Conservation (phyloP, 2,329 filamentous ascomycete species). For the Beauveria caledonica region DNA sequence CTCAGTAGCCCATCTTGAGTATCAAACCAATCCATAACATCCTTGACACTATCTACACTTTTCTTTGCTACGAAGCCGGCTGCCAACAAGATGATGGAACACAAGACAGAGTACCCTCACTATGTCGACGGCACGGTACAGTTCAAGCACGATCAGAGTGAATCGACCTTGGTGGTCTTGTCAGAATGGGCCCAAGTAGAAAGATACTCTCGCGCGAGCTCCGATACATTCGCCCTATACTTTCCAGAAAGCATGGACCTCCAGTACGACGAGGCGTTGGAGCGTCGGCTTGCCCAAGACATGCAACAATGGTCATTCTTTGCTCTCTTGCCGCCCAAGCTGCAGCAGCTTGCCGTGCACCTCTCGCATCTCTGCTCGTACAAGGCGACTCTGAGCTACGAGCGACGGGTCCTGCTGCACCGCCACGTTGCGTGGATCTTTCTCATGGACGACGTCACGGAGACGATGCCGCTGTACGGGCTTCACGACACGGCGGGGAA, state of each 20-base stretch:
- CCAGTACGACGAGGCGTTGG: background rate
- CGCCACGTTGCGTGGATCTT: constrained; percentile 7
- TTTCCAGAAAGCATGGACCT: background rate
- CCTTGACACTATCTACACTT: too few species aligned
- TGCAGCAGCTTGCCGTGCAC: background rate
- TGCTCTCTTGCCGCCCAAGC: constrained; percentile 23
- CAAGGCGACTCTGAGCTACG: background rate
- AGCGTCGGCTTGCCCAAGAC: background rate
- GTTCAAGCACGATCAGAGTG: background rate
- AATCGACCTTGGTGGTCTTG: background rate
- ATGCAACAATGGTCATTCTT: constrained; percentile 28
- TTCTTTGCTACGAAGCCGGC: background rate
- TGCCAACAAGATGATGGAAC: background rate
- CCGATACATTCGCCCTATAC: background rate
- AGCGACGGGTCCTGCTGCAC: constrained; percentile 4
- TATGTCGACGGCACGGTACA: background rate
- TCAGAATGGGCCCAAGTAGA: background rate
- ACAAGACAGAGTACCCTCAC: background rate
- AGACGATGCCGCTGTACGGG: constrained; percentile 4
- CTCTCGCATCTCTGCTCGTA: constrained; percentile 4
- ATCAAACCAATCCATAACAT: background rate
- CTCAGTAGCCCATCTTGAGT: too few species aligned
- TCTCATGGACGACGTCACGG: constrained; percentile 5
- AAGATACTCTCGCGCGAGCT: background rate
- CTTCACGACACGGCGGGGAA: constrained; percentile 3